Conservation (phyloP, 805 yeast species). For the Candida pseudoglaebosa region DNA sequence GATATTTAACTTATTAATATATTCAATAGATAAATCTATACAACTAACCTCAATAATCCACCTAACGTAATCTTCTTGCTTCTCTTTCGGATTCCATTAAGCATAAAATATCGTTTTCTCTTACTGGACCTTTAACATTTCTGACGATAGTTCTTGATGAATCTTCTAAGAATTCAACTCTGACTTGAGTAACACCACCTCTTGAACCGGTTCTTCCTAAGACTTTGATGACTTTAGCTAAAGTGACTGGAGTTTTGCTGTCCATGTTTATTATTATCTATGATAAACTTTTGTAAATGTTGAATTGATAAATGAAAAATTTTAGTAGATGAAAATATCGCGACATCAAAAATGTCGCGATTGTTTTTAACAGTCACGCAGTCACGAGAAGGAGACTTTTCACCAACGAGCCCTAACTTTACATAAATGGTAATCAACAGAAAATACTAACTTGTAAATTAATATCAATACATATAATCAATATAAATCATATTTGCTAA, state of each 20-base stretch:
- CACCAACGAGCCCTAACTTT: not conserved
- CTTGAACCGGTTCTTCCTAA: conserved; percentile 99
- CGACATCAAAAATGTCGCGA: conserved; percentile 1
- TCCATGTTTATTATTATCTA: conserved; percentile 1
- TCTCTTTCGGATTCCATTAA: conserved; percentile 99
- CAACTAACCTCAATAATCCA: conserved; percentile 1
- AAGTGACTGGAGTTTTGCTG: conserved; percentile 85
- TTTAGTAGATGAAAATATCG: not conserved
- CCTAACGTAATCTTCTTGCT: conserved; percentile 69
- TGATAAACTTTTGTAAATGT: not conserved
- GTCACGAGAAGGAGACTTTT: not conserved
- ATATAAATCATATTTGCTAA: no score
- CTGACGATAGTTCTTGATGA: conserved; percentile 47
- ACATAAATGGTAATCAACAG: not conserved
- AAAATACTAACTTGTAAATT: no score
- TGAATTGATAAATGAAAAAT: not conserved
- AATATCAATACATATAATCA: no score
- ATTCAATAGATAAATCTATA: conserved; percentile 1
- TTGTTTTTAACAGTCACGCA: not conserved
- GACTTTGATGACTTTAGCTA: conserved; percentile 99
- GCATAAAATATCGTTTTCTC: conserved; percentile 88
- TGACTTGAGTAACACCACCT: conserved; percentile 75
- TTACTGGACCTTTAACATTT: conserved; percentile 49
- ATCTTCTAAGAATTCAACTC: conserved; percentile 47
- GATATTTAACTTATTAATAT: conserved; percentile 1